phyloP scores from a whole-genome alignment of 768 basidiomycete genomes.

The Aureoboletus auriporus region DNA sequence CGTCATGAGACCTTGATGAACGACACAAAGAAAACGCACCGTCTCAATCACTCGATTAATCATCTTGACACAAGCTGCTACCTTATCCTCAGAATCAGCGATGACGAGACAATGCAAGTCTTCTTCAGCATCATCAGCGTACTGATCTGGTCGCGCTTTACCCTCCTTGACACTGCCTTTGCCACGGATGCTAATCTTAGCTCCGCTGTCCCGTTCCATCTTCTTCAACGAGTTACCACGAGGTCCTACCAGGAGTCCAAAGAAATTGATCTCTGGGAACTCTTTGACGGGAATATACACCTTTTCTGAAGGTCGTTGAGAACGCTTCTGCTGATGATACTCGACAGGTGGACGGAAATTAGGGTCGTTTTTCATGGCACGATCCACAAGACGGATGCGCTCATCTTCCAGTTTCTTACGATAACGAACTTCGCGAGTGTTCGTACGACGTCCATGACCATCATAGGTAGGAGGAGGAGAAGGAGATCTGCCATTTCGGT shows the following conservation, averaged over 20 bases:
- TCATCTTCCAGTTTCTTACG: slow-evolving; percentile 93
- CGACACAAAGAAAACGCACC: slow-evolving; percentile 42
- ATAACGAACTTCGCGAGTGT: slow-evolving; percentile 98
- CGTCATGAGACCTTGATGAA: not conserved
- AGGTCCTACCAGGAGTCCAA: slow-evolving; percentile 95
- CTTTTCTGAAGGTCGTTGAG: slow-evolving; percentile 92
- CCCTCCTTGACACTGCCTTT: slow-evolving; percentile 99
- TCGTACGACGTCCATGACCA: slow-evolving; percentile 94
- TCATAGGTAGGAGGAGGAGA: slow-evolving; percentile 98
- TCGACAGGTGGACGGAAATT: slow-evolving; percentile 97
- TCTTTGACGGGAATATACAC: slow-evolving; percentile 99
- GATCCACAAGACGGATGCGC: slow-evolving; percentile 89
- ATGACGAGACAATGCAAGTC: slow-evolving; percentile 97
- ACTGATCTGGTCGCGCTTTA: slow-evolving; percentile 92
- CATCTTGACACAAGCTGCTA: slow-evolving; percentile 84
- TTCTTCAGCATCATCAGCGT: slow-evolving; percentile 95
- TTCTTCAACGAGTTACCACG: slow-evolving; percentile 99
- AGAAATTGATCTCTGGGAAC: slow-evolving; percentile 99
- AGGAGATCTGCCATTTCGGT: slow-evolving; percentile 57
- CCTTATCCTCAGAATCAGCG: slow-evolving; percentile 90
- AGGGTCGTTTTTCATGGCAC: slow-evolving; percentile 96
- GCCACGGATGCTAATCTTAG: slow-evolving; percentile 97
- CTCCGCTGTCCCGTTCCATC: slow-evolving; percentile 97
- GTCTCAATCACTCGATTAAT: slow-evolving; percentile 99
- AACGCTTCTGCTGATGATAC: slow-evolving; percentile 92